A percentile compares a stretch with the other conserved stretches of the same genome.
phyloP scores from a whole-genome alignment of 768 basidiomycete species.

The Macrolepiota fuliginosa region DNA sequence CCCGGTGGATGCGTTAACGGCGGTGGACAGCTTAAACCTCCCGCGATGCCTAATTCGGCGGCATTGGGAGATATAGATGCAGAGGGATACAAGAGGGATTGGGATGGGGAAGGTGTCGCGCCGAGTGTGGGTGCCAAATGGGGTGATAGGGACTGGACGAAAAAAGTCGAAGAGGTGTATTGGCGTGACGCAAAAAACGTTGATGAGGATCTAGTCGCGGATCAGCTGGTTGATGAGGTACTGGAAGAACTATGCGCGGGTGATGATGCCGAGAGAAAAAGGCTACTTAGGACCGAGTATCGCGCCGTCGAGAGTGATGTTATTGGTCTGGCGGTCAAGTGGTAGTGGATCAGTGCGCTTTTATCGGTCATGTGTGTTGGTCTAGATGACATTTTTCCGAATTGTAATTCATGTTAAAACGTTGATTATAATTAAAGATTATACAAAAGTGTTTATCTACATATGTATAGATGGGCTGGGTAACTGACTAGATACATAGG shows the following conservation, averaged over 20 bases:
- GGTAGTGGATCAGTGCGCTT: slow-evolving; percentile 35
- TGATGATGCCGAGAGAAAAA: slow-evolving; percentile 38
- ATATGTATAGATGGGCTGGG: slow-evolving; percentile 11
- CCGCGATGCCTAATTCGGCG: not conserved
- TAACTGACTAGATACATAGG: not conserved
- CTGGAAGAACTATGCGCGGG: slow-evolving; percentile 27
- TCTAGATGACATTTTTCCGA: not conserved
- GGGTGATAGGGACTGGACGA: slow-evolving; percentile 83
- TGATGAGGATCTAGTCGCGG: slow-evolving; percentile 21
- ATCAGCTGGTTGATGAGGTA: slow-evolving; percentile 20
- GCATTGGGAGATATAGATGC: slow-evolving; percentile 32
- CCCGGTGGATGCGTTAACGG: slow-evolving; percentile 97
- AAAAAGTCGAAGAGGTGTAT: slow-evolving; percentile 78
- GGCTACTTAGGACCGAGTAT: slow-evolving; percentile 75
- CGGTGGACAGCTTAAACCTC: slow-evolving; percentile 77
- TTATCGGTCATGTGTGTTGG: not conserved
- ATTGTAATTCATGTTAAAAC: not conserved
- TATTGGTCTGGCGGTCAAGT: slow-evolving; percentile 71
- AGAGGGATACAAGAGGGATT: slow-evolving; percentile 66
- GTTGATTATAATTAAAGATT: slow-evolving; percentile 15
- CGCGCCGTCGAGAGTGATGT: slow-evolving; percentile 86
- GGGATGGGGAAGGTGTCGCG: slow-evolving; percentile 54
- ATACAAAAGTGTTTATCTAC: slow-evolving; percentile 5
- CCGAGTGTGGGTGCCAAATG: slow-evolving; percentile 58
- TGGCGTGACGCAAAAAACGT: slow-evolving; percentile 46